phyloP scores from a whole-genome alignment of 1,139 yeast genomes.

The Eremothecium gossypii region DNA sequence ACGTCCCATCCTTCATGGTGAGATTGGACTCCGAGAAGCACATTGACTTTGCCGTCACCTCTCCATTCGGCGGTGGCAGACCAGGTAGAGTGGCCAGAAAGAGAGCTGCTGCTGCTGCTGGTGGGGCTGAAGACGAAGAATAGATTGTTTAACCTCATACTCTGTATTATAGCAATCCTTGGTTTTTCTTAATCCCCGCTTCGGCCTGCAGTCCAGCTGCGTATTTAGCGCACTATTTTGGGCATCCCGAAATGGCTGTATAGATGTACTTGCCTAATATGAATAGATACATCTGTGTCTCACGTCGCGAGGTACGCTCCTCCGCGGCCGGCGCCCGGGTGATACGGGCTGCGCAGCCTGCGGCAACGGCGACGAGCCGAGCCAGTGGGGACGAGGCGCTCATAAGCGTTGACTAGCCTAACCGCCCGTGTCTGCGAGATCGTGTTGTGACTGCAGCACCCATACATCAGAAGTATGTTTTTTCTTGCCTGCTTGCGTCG shows the following conservation, averaged over 20 bases:
- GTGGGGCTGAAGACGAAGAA: conserved; percentile 57
- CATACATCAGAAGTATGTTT: background rate
- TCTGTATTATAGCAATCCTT: conserved; percentile 1
- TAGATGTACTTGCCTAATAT: no score
- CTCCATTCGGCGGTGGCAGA: conserved; percentile 99
- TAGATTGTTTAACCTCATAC: conserved; percentile 16
- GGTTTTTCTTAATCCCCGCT: conserved; percentile 1
- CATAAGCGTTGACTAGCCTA: no score
- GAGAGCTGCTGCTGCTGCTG: conserved; percentile 61
- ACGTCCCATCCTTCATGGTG: conserved; percentile 98
- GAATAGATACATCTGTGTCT: no score
- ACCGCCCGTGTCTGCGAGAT: no score
- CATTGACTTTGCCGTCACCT: conserved; percentile 97
- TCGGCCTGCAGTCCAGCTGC: no score
- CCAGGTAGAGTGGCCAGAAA: conserved; percentile 99
- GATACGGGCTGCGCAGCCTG: no score
- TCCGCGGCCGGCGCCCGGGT: no score
- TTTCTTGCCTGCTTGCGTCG: background rate
- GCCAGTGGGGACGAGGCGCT: no score
- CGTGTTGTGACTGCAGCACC: background rate
- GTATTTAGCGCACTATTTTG: no score
- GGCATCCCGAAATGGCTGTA: no score
- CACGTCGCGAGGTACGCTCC: no score
- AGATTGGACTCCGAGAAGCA: conserved; percentile 99
- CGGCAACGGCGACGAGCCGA: no score